A percentile compares a stretch with the other conserved stretches of the same genome.
Evolutionary conservation across 2,329 filamentous ascomycete genomes (phyloP).

Genomic region (Paradendryphiella salina): DNA sequence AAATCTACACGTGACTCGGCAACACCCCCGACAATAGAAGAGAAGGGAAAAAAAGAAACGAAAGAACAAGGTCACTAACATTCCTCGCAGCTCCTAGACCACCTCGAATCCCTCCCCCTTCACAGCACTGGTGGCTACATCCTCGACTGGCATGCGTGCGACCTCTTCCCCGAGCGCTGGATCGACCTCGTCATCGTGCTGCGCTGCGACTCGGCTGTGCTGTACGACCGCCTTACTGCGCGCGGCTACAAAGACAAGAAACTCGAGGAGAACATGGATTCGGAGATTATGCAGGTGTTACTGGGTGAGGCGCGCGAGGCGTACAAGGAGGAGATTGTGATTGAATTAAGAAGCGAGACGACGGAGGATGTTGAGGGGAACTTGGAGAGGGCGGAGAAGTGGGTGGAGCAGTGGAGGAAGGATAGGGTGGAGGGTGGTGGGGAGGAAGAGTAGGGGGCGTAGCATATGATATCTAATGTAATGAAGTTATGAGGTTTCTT

Average conservation of each 20-base stretch:
- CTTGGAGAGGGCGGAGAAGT: conserved; percentile 77
- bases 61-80: too few relatives aligned
- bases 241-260: conserved; percentile 84
- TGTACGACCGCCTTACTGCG: conserved; percentile 81
- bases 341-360: conserved; percentile 82
- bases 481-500: neutral
- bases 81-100: conserved; percentile 71
- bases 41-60: too few relatives aligned
- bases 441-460: neutral
- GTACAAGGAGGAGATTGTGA: conserved; percentile 84
- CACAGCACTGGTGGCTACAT: conserved; percentile 73
- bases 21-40: too few relatives aligned
- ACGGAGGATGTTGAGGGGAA: conserved; percentile 90
- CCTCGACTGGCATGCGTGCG: conserved; percentile 98
- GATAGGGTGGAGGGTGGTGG: conserved; percentile 55
- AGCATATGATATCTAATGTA: conserved; percentile 4
- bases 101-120: conserved; percentile 77
- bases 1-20: too few relatives aligned
- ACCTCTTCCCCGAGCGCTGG: conserved; percentile 90
- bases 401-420: conserved; percentile 81
- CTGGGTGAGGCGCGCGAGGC: conserved; percentile 86
- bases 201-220: conserved; percentile 73
- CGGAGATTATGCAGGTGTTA: conserved; percentile 95
- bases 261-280: conserved; percentile 92
- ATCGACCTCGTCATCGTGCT: conserved; percentile 94